Conservation (phyloP, 2,329 filamentous ascomycete genomes). For the Nigrograna mackinnonii region DNA sequence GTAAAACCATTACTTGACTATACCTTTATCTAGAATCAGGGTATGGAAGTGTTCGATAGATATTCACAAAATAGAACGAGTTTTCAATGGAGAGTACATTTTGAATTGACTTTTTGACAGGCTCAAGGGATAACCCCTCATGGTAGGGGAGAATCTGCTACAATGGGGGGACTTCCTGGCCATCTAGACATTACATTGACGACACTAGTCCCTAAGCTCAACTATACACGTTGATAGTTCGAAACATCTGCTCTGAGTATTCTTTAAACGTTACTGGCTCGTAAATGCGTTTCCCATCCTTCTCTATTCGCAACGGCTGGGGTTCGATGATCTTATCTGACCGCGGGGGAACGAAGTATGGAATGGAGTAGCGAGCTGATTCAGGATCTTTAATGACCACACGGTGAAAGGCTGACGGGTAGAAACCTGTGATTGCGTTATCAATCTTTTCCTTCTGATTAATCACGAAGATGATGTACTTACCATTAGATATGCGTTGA, state of each 20-base stretch:
- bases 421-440: conserved; percentile 32
- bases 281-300: conserved; percentile 10
- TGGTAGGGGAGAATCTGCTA: too few relatives aligned
- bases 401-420: conserved; percentile 58
- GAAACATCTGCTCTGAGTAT: conserved; percentile 12
- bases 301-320: conserved; percentile 9
- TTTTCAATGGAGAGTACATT: too few relatives aligned
- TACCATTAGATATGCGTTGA: conserved; percentile 57
- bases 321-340: conserved; percentile 53
- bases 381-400: conserved; percentile 54
- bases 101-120: too few relatives aligned
- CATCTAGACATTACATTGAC: too few relatives aligned
- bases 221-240: conserved; percentile 11
- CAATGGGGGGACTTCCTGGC: too few relatives aligned
- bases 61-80: too few relatives aligned
- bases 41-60: too few relatives aligned
- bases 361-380: conserved; percentile 60
- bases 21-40: too few relatives aligned
- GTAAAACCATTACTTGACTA: too few relatives aligned
- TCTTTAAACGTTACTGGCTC: conserved; percentile 12
- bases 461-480: conserved; percentile 7
- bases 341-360: conserved; percentile 61
- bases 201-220: too few relatives aligned
- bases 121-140: too few relatives aligned
- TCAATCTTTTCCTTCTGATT: neutral